phyloP scores from a whole-genome alignment of 2,329 filamentous ascomycete species.

The Daldinia eschscholtzii region DNA sequence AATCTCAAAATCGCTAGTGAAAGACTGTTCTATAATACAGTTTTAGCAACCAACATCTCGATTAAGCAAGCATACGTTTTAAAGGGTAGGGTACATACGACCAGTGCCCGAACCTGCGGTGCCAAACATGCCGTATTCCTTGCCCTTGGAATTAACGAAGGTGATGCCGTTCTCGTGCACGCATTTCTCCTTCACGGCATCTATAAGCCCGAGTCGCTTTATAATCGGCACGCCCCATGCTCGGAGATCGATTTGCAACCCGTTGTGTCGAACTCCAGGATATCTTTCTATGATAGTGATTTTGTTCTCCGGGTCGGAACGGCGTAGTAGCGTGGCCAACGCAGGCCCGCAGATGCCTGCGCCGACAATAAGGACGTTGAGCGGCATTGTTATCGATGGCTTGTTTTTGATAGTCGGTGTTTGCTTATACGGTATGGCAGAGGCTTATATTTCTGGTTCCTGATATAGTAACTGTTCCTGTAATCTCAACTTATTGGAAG shows the following conservation, averaged over 20 bases:
- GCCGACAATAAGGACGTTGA: slow-evolving; percentile 64
- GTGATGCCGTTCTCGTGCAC: slow-evolving; percentile 64
- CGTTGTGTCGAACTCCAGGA: slow-evolving; percentile 54
- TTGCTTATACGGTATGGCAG: neutral
- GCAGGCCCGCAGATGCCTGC: slow-evolving; percentile 61
- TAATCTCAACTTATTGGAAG: neutral
- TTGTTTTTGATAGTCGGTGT: neutral
- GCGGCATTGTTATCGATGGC: slow-evolving; percentile 37
- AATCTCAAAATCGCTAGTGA: slow-evolving; percentile 70
- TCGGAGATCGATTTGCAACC: slow-evolving; percentile 62
- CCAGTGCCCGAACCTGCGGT: slow-evolving; percentile 58
- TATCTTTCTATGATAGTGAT: slow-evolving; percentile 61
- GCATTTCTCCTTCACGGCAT: slow-evolving; percentile 52
- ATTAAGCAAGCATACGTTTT: neutral
- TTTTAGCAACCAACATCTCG: neutral
- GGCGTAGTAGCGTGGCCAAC: slow-evolving; percentile 58
- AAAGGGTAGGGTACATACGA: slow-evolving; percentile 1
- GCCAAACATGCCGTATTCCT: slow-evolving; percentile 55
- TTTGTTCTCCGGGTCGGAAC: slow-evolving; percentile 52
- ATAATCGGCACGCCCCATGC: slow-evolving; percentile 57
- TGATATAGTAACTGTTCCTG: neutral
- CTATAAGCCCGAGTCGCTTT: slow-evolving; percentile 57
- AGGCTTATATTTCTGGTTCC: neutral
- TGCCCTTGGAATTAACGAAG: slow-evolving; percentile 59
- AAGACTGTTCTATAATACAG: slow-evolving; percentile 51